Base-by-base conservation (phyloP, 169 alveolate genomes). In the Cystoisospora suis region DNA sequence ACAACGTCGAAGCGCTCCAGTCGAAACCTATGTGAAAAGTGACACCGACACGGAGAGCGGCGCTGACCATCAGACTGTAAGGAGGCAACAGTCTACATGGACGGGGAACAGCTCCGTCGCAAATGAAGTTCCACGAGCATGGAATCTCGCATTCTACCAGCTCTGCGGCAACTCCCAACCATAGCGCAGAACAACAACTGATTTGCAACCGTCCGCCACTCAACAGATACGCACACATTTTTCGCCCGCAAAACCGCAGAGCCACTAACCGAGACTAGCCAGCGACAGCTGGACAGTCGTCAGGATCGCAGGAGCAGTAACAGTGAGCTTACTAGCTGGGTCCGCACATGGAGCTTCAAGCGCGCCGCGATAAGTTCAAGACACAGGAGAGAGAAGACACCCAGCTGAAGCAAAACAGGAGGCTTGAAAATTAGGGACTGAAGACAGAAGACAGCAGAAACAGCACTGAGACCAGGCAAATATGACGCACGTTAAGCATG, bases 311-410 rank as follows among this genome's bases (percentile, higher is more conserved):
- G 58, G 32, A 36, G 53, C 59, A 23, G 15, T 9, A 77, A 77
- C n/a, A 9, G 29, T 29, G 53, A 20, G 15, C 90, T 61, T n/a
- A 87, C 91, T 87, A 87, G 38, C 42, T 70, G 86, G 45, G 91
- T 70, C 0, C 91, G 91, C n/a, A 87, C 91, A 27, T 87, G 91
- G 20, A 87, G 91, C 86, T 53, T 87, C 23, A 87, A 86, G 0
- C 91, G 49, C 0, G 91, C 91, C 29, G 91, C 91, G 59, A 87
- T 87, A 27, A 87, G 75, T 61, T 87, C 91, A 42, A 87, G 7
- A 38, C 91, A 87, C 32, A 87, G 61, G 0, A 87, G 91, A 17
- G 91, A 87, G 53, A 87, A 87, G 49, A 49, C 79, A 46, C 58
- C 79, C 0, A 87, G 79, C 45, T 87, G 91, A 34, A 87, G 83